A percentile compares a stretch with the other conserved stretches of the same genome.
These are phyloP conservation scores for Agastache rugosa DNA, from an alignment of 257 asterid genomes.

Conservation along the genomic window DNA sequence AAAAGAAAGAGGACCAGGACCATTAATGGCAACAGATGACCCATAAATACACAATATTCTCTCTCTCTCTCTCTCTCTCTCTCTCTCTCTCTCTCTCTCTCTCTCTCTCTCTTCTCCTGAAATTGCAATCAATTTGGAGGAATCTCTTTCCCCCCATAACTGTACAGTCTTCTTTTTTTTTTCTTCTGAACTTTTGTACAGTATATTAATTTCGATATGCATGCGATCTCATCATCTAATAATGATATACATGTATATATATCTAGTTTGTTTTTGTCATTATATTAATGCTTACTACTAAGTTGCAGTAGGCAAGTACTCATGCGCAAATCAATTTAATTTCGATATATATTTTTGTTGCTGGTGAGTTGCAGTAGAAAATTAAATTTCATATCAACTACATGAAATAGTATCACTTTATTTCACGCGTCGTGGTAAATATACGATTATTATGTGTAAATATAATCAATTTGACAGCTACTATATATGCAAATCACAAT, in stretches of 20 bases:
- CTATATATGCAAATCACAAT: no score
- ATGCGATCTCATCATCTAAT: conserved; percentile 43
- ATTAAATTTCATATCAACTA: no score
- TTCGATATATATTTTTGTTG: neutral
- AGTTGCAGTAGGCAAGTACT: neutral
- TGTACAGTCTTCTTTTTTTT: conserved; percentile 24
- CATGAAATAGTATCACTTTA: no score
- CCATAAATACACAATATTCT: conserved; percentile 45
- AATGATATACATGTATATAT: neutral
- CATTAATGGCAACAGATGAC: conserved; percentile 53
- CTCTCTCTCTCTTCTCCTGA: conserved; percentile 36
- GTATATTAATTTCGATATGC: conserved; percentile 42
- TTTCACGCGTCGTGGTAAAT: no score
- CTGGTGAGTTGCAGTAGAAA: neutral
- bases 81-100: conserved; percentile 38
- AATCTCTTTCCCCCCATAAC: conserved; percentile 36
- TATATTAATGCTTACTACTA: conserved; percentile 2
- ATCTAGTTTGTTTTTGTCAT: conserved; percentile 24
- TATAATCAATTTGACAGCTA: no score
- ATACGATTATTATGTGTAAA: no score
- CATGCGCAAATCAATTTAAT: conserved; percentile 1
- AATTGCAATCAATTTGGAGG: conserved; percentile 33
- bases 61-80: conserved; percentile 21
- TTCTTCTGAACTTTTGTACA: conserved; percentile 23
- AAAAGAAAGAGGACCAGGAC: conserved; percentile 42